Conservation (phyloP, 768 basidiomycete species). For the Phylloporus arenicola region DNA sequence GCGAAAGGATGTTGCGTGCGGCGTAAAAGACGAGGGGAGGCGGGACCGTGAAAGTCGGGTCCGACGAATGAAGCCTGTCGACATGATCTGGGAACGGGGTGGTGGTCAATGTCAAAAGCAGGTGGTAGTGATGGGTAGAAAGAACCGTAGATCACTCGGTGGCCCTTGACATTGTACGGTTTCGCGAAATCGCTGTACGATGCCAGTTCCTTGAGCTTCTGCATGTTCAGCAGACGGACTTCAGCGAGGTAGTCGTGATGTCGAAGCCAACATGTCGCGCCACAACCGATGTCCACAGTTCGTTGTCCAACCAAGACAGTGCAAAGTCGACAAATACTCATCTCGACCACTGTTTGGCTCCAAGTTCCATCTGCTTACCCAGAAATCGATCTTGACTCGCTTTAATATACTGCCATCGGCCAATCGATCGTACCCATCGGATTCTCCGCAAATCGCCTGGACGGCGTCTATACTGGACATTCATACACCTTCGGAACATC, state of each 20-base stretch:
- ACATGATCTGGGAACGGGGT: conserved; percentile 8
- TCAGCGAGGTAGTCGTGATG: background rate
- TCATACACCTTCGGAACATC: background rate
- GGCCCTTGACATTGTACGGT: conserved; percentile 7
- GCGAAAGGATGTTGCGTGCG: conserved; percentile 26
- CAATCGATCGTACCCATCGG: background rate
- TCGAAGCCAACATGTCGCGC: background rate
- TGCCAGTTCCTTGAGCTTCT: conserved; percentile 2
- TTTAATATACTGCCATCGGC: background rate
- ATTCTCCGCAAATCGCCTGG: background rate
- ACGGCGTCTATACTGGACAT: too few species aligned
- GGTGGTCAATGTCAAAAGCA: background rate
- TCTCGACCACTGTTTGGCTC: background rate
- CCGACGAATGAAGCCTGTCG: background rate
- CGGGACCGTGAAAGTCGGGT: background rate
- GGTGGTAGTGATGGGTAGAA: background rate
- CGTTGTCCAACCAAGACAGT: too few species aligned
- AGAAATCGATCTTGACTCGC: too few species aligned
- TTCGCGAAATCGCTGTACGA: conserved; percentile 16
- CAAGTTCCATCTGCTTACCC: too few species aligned
- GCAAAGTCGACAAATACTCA: background rate
- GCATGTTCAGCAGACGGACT: background rate
- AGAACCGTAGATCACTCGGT: conserved; percentile 15
- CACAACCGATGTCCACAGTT: background rate
- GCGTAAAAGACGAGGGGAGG: conserved; percentile 23